Evolutionary conservation across 768 basidiomycete species (phyloP), one percentile per base, ranked within the genome.

Genomic region (Calocybe cyanea): DNA sequence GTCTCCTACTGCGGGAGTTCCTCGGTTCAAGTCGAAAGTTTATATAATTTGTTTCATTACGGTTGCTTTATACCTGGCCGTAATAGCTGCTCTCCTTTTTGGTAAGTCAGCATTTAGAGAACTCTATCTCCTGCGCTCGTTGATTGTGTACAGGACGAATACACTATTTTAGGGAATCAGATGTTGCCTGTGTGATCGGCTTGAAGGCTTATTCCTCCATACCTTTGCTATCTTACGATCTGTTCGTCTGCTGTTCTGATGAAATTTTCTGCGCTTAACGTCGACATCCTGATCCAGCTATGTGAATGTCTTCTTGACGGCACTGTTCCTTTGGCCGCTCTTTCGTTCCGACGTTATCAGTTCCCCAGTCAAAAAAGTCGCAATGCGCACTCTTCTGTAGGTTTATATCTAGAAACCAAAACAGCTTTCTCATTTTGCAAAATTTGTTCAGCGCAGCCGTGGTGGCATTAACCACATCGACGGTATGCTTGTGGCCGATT

Each of bases 311-410:
- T 49, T 43, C 42, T 30, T 75, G 19, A 76, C 73, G 0, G 42
- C 48, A 20, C 60, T 77, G 40, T 78, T 78, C 56, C 50, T 78
- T 36, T 75, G 65, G 63, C 76, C 78, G 0, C 61, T 80, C 2
- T 44, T 66, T 9, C 60, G 65, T n/a, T 57, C 64, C 1, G 54
- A 60, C 32, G 57, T 68, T 24, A 55, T 63, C 38, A 72, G 59
- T 37, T 43, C 57, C 3, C 58, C 58, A 0, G 56, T 77, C 11
- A 65, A 65, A 20, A 53, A 61, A 6, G 57, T 77, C 32, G 70
- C 76, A 1, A 42, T 59, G 7, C 64, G 75, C 21, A 76, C 76
- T 1, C 58, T 75, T 32, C 49, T 70, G 73, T 75, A 48, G 23
- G 71, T 47, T 10, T 38, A 13, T 36, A 14, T 33, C 23, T 36